phyloP scores from a whole-genome alignment of 495 filamentous ascomycete species.

The Aspergillus cristatus region DNA sequence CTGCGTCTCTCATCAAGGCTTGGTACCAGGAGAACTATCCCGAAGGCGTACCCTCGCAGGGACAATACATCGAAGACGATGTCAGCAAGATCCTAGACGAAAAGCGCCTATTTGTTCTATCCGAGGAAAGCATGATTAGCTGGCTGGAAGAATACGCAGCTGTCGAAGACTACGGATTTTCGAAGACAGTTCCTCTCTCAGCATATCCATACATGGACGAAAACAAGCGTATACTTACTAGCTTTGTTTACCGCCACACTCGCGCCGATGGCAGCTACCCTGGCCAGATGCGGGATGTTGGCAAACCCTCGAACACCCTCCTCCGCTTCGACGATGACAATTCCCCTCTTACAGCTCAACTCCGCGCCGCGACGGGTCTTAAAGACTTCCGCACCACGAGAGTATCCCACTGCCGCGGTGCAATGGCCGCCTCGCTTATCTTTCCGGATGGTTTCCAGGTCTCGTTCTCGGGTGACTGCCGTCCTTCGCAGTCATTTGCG shows the following conservation, averaged over 20 bases:
- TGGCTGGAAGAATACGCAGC: constrained; percentile 71
- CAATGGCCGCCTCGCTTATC: constrained; percentile 65
- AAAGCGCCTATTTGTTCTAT: constrained; percentile 50
- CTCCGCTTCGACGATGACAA: constrained; percentile 19
- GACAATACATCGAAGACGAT: constrained; percentile 17
- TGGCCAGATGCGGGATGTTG: constrained; percentile 2
- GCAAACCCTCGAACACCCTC: constrained; percentile 8
- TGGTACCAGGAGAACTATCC: constrained; percentile 53
- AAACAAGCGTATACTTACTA: constrained; percentile 10
- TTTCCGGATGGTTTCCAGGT: constrained; percentile 76
- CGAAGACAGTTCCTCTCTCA: constrained; percentile 43
- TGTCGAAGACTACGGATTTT: constrained; percentile 69
- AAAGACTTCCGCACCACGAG: constrained; percentile 39
- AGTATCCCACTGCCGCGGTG: constrained; percentile 72
- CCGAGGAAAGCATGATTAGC: constrained; percentile 52
- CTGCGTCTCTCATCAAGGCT: constrained; percentile 63
- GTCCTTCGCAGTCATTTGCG: constrained; percentile 62
- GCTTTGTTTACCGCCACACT: constrained; percentile 23
- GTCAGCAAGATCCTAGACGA: constrained; percentile 29
- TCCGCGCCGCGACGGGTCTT: constrained; percentile 35
- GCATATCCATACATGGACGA: constrained; percentile 12
- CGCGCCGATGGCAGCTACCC: constrained; percentile 20
- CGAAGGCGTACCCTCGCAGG: constrained; percentile 10
- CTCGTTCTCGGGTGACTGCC: constrained; percentile 87
- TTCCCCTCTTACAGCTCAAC: constrained; percentile 21